Conservation (phyloP, 2,329 filamentous ascomycete species). For the Alternaria ethzedia region DNA sequence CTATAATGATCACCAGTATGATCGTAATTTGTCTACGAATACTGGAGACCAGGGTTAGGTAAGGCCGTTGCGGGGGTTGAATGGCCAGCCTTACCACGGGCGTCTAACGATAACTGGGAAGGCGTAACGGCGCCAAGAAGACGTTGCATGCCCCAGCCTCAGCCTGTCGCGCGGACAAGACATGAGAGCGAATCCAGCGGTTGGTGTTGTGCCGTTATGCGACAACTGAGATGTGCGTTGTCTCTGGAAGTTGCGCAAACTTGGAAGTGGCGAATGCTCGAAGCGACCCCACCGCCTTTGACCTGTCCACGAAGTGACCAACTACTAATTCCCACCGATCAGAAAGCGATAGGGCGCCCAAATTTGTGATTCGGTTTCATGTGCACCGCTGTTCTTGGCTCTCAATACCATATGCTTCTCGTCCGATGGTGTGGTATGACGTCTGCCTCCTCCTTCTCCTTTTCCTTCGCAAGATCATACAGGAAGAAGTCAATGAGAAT, state of each 20-base stretch:
- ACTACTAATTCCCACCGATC: not conserved
- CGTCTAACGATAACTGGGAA: conserved; percentile 4
- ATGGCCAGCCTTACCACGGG: conserved; percentile 3
- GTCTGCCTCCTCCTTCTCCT: conserved; percentile 61
- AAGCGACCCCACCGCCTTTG: not conserved
- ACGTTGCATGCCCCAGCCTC: not conserved
- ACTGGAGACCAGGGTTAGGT: not conserved
- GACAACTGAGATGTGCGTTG: not conserved
- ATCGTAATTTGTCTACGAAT: conserved; percentile 1
- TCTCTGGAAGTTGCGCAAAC: not conserved
- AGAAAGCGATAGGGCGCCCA: not conserved
- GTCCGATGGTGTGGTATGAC: conserved; percentile 83
- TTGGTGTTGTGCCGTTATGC: not conserved
- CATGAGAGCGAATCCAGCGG: not conserved
- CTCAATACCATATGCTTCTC: conserved; percentile 89
- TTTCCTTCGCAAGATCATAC: conserved; percentile 90
- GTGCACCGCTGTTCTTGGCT: not conserved
- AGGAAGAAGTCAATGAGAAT: conserved; percentile 97
- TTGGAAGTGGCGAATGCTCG: conserved; percentile 3
- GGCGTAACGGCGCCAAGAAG: not conserved
- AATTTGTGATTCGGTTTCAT: not conserved
- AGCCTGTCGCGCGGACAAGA: not conserved
- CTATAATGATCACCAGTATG: conserved; percentile 1
- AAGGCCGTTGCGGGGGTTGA: not conserved
- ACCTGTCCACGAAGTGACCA: not conserved